phyloP scores from a whole-genome alignment of 257 asterid genomes.

The Forsythia suspensa region DNA sequence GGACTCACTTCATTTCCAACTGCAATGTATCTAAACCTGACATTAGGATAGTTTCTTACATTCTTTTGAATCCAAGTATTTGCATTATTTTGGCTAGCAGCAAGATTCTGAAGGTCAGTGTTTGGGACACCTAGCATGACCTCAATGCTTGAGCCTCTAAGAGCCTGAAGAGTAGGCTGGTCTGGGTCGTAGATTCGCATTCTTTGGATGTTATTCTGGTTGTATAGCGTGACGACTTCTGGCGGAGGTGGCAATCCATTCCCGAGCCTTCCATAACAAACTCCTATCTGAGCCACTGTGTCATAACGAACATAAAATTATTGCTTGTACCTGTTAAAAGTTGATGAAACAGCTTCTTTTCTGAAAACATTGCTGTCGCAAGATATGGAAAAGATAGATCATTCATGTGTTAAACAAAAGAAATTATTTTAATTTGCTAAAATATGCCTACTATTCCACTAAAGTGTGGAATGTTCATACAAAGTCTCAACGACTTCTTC shows the following conservation, averaged over 20 bases:
- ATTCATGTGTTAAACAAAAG: too few species aligned
- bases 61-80: conserved; percentile 21
- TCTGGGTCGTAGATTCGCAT: conserved; percentile 20
- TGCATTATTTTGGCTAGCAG: conserved; percentile 12
- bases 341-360: not conserved
- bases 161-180: not conserved
- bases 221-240: conserved; percentile 13
- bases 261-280: conserved; percentile 19
- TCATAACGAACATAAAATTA: not conserved
- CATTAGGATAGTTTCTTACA: not conserved
- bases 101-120: conserved; percentile 7
- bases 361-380: not conserved
- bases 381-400: not conserved
- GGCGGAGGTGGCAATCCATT: conserved; percentile 6
- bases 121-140: conserved; percentile 21
- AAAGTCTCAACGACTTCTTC: too few species aligned
- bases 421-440: too few species aligned
- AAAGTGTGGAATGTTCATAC: too few species aligned
- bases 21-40: conserved; percentile 26
- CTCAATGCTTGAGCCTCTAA: conserved; percentile 9
- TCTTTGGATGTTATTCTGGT: not conserved
- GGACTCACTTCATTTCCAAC: conserved; percentile 30
- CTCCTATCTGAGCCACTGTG: conserved; percentile 17
- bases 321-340: not conserved
- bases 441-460: too few species aligned